Conservation (phyloP, 2,329 filamentous ascomycete species). For the Ambrosiella cleistominuta region DNA sequence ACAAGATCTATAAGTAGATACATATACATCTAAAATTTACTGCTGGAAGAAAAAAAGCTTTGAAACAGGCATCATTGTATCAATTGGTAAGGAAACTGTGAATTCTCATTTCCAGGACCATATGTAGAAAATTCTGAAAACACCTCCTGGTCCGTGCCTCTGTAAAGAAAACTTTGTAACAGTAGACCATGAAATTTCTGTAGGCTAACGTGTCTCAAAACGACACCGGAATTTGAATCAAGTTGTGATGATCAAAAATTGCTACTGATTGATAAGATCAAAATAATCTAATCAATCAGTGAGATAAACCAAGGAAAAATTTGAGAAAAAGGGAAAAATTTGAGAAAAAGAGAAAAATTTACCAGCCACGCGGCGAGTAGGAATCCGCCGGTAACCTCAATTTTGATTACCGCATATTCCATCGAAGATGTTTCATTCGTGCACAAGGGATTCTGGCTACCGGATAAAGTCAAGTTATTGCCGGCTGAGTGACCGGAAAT, state of each 20-base stretch:
- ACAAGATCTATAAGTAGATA: too few relatives aligned
- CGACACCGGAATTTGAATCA: background rate
- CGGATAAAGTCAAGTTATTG: background rate
- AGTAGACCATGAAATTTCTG: background rate
- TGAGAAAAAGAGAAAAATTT: background rate
- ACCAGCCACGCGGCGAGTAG: background rate
- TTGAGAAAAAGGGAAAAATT: background rate
- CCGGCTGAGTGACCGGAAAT: background rate
- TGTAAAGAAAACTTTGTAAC: too few relatives aligned
- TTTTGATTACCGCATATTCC: background rate
- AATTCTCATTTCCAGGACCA: too few relatives aligned
- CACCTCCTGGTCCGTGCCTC: too few relatives aligned
- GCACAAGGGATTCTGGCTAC: background rate
- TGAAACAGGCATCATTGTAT: too few relatives aligned
- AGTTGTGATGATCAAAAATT: background rate
- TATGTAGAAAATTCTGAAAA: too few relatives aligned
- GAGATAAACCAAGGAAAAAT: background rate
- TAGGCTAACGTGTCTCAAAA: background rate
- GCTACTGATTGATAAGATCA: conserved; percentile 14
- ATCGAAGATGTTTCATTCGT: background rate
- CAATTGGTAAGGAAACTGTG: too few relatives aligned
- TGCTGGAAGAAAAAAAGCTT: too few relatives aligned
- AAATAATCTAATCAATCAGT: conserved; percentile 2
- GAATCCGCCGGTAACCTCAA: background rate
- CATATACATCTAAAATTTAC: too few relatives aligned